Conservation (phyloP, 306 rosid species). For the Lupinus albus region DNA sequence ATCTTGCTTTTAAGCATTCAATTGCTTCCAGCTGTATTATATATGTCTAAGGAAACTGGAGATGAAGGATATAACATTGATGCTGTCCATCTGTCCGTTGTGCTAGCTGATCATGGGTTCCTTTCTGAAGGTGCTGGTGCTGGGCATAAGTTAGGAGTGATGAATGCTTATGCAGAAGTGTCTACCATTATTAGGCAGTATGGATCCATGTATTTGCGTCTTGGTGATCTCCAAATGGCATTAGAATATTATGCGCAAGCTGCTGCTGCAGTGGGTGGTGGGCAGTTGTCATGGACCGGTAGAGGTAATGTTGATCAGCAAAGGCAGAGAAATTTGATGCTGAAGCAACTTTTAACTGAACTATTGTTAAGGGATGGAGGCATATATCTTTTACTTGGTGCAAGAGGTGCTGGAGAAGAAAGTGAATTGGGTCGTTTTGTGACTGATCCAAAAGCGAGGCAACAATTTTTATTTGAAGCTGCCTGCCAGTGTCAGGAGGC, state of each 20-base stretch:
- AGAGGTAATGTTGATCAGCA: slow-evolving; percentile 83
- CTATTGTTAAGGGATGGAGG: slow-evolving; percentile 85
- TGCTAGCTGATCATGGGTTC: slow-evolving; percentile 90
- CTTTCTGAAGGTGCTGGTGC: slow-evolving; percentile 77
- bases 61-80: slow-evolving; percentile 89
- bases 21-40: slow-evolving; percentile 77
- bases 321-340: slow-evolving; percentile 92
- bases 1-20: slow-evolving; percentile 92
- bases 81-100: slow-evolving; percentile 87
- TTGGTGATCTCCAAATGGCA: slow-evolving; percentile 71
- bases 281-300: slow-evolving; percentile 86
- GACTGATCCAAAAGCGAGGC: slow-evolving; percentile 71
- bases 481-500: slow-evolving; percentile 91
- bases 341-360: slow-evolving; percentile 94
- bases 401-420: slow-evolving; percentile 95
- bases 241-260: slow-evolving; percentile 95
- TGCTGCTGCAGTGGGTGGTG: slow-evolving; percentile 97
- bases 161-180: slow-evolving; percentile 95
- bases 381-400: slow-evolving; percentile 82
- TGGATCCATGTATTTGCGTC: slow-evolving; percentile 79
- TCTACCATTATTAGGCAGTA: slow-evolving; percentile 83
- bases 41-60: slow-evolving; percentile 86
- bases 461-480: slow-evolving; percentile 88
- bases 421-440: slow-evolving; percentile 86
- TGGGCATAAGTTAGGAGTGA: slow-evolving; percentile 77